These are phyloP conservation scores for Hortiboletus campestris DNA, from an alignment of 768 basidiomycete species.

Conservation along the genomic window DNA sequence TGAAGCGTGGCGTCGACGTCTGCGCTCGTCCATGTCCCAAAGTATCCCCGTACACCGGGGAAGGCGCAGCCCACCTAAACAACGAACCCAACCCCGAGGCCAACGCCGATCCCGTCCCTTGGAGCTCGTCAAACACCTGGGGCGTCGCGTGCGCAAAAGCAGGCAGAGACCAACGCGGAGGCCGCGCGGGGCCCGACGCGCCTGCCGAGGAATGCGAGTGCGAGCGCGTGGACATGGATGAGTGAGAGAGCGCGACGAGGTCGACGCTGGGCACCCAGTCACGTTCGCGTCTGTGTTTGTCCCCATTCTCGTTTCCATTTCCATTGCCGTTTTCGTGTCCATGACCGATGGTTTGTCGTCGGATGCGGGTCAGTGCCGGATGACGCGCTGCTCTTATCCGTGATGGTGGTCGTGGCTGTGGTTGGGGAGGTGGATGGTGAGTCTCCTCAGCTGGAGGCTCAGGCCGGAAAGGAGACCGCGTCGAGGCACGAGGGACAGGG, in stretches of 20 bases:
- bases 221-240: slow-evolving; percentile 12
- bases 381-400: slow-evolving; percentile 3
- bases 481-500: slow-evolving; percentile 17
- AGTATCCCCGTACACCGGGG: neutral
- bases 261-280: slow-evolving; percentile 22
- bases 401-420: neutral
- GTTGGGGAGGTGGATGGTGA: neutral
- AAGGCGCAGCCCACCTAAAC: neutral
- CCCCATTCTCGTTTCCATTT: neutral
- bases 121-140: neutral
- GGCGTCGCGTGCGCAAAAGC: neutral
- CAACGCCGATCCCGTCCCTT: neutral
- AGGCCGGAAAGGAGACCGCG: slow-evolving; percentile 19
- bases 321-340: neutral
- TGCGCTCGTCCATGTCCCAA: neutral
- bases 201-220: slow-evolving; percentile 9
- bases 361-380: slow-evolving; percentile 11
- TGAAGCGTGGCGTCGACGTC: neutral
- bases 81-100: neutral
- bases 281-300: neutral
- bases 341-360: slow-evolving; percentile 16
- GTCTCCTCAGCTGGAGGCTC: neutral
- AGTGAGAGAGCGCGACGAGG: slow-evolving; percentile 15
- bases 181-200: neutral
- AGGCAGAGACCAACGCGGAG: slow-evolving; percentile 22